A percentile compares a stretch with the other conserved stretches of the same genome.
These are phyloP conservation scores for Petunia hybrid DNA, from an alignment of 305 asterid genomes.

Conservation along the genomic window DNA sequence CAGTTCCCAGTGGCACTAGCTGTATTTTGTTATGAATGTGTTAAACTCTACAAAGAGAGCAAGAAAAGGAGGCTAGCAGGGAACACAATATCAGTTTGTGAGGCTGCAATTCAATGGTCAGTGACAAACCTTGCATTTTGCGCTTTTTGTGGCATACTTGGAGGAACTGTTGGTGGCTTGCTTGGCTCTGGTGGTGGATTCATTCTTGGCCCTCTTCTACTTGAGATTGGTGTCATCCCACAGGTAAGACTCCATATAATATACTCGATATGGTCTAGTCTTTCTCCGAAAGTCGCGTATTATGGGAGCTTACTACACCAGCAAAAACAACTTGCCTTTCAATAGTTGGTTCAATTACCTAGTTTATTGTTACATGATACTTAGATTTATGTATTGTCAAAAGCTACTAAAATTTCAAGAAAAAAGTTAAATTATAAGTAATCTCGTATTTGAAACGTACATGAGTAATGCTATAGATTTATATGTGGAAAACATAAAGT, in stretches of 20 bases:
- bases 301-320: no score
- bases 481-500: no score
- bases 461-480: no score
- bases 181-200: constrained; percentile 95
- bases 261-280: neutral
- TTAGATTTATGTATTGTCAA: no score
- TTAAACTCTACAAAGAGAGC: constrained; percentile 72
- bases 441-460: no score
- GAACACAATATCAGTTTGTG: constrained; percentile 58
- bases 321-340: no score
- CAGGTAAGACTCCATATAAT: constrained; percentile 46
- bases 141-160: constrained; percentile 78
- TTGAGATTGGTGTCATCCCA: constrained; percentile 91
- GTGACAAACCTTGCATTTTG: constrained; percentile 62
- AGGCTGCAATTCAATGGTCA: constrained; percentile 77
- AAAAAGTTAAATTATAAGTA: no score
- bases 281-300: neutral
- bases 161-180: constrained; percentile 89
- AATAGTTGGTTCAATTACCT: no score
- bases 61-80: constrained; percentile 70
- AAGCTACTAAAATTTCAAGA: no score
- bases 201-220: constrained; percentile 87
- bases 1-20: constrained; percentile 71
- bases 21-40: constrained; percentile 67
- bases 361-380: no score